Percentiles rank a stretch among this genome's conserved stretches.
Conservation (phyloP, 1,284 basidiomycete species). For the Cystobasidiaceae sp. region DNA sequence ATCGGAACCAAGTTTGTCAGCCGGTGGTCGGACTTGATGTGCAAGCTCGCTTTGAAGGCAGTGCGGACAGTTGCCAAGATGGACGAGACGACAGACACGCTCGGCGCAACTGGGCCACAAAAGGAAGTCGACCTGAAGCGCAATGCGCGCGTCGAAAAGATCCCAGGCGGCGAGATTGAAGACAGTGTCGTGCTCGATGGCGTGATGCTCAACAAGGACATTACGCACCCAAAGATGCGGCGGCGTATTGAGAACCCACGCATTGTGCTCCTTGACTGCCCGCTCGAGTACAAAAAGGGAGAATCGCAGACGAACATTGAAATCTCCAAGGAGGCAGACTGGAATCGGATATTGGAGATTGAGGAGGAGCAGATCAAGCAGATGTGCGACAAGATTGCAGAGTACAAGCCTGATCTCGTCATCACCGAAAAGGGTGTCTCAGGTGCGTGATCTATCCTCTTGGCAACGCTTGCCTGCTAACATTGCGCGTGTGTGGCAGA, state of each 20-base stretch:
- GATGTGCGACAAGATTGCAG: conserved; percentile 79
- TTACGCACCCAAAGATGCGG: conserved; percentile 96
- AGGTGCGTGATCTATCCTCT: conserved; percentile 52
- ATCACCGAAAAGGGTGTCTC: conserved; percentile 98
- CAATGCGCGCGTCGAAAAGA: conserved; percentile 94
- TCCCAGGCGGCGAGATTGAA: conserved; percentile 96
- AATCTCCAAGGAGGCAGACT: conserved; percentile 89
- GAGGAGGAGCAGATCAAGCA: conserved; percentile 95
- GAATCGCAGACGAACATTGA: conserved; percentile 99
- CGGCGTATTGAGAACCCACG: conserved; percentile 84
- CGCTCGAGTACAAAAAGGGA: conserved; percentile 98
- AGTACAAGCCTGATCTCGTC: conserved; percentile 91
- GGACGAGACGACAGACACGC: conserved; percentile 47
- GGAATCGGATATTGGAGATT: conserved; percentile 86
- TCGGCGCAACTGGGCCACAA: conserved; percentile 53
- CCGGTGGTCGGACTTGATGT: conserved; percentile 97
- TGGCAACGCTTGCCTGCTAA: neutral
- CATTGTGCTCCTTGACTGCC: conserved; percentile 88
- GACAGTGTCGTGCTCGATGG: conserved; percentile 80
- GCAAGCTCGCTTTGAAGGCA: conserved; percentile 84
- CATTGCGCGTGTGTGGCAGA: conserved; percentile 55
- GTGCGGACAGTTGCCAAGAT: conserved; percentile 70
- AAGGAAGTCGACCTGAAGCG: conserved; percentile 94
- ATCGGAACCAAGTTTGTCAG: conserved; percentile 99
- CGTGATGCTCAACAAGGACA: conserved; percentile 98